Evolutionary conservation across 805 yeast genomes (phyloP), one percentile per base, ranked within the genome.

Genomic region (Metschnikowia santaceciliae): DNA sequence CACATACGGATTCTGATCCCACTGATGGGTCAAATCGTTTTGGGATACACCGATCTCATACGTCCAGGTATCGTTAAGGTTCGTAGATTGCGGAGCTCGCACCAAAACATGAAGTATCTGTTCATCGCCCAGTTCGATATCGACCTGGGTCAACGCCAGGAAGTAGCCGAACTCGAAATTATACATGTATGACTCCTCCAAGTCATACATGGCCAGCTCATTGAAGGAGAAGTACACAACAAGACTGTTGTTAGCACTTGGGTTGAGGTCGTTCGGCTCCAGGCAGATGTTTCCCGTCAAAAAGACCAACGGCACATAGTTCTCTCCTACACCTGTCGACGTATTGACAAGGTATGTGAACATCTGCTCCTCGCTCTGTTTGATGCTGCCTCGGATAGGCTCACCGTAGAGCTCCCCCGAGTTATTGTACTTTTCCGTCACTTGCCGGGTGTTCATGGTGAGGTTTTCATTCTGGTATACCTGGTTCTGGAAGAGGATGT

Each of bases 1-100:
- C 0, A 82, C 76, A 78, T 82, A 78, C 10, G 80, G 62, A 15
- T 79, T 69, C 41, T 73, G 71, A 63, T 84, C 90, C 87, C 88
- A 86, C 61, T 84, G 88, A 58, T 79, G 86, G 0, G 81, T 81
- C 56, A 84, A 68, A 61, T 83, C 83, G 46, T 74, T 74, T 59
- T 78, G 83, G 2, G 89, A 82, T 2, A 81, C 78, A 3, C 89
- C 91, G 33, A 90, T 65, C 61, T 83, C 80, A 60, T 84, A 87
- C 6, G 72, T 55, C 91, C 91, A 86, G n/a, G 46, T 39, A 15
- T 67, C 69, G 1, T 70, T 50, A 11, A 35, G 37, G 51, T 74
- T 69, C 20, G 70, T 63, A 56, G 69, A 70, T 54, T 72, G 66
- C 6, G 78, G 77, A 11, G 77, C 74, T 32, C 66, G 52, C 2